Evolutionary conservation across 2,329 filamentous ascomycete genomes (phyloP).

Genomic region (Simplicillium aogashimaense): DNA sequence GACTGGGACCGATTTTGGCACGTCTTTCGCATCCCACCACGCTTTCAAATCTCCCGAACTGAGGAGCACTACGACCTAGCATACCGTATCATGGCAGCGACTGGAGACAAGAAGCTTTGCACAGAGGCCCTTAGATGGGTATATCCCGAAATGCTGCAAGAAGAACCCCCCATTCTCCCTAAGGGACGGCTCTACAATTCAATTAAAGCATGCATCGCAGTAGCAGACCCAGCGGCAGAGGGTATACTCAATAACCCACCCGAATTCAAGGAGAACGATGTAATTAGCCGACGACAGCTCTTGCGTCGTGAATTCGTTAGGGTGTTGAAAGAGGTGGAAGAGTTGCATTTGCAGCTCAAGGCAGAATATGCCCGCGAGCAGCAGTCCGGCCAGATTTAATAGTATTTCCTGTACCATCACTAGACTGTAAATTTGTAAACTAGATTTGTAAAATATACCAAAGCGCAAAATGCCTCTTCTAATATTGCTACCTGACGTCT

Average conservation of each 20-base stretch:
- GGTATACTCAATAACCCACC: slow-evolving; percentile 13
- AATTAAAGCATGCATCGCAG: slow-evolving; percentile 42
- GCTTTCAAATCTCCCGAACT: slow-evolving; percentile 37
- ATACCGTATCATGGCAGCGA: slow-evolving; percentile 37
- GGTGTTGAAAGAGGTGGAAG: slow-evolving; percentile 20
- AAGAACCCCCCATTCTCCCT: slow-evolving; percentile 38
- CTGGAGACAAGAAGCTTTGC: slow-evolving; percentile 31
- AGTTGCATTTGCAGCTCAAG: slow-evolving; percentile 5
- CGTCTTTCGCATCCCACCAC: slow-evolving; percentile 44
- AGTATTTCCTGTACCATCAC: not conserved
- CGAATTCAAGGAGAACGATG: not conserved
- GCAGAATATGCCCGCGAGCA: slow-evolving; percentile 1
- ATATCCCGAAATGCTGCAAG: slow-evolving; percentile 48
- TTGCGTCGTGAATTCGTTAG: slow-evolving; percentile 21
- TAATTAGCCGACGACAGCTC: slow-evolving; percentile 12
- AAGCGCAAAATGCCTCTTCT: no score
- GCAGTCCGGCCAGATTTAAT: not conserved
- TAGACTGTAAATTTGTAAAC: not conserved
- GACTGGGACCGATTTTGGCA: slow-evolving; percentile 53
- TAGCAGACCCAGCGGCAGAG: slow-evolving; percentile 43
- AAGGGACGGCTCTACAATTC: slow-evolving; percentile 31
- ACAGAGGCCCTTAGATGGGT: slow-evolving; percentile 39
- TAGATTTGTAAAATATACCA: not conserved
- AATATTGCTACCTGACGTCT: no score
- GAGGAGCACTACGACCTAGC: slow-evolving; percentile 44